Conservation (phyloP, 352 stramenopile species). For the Pythium utonaiense region DNA sequence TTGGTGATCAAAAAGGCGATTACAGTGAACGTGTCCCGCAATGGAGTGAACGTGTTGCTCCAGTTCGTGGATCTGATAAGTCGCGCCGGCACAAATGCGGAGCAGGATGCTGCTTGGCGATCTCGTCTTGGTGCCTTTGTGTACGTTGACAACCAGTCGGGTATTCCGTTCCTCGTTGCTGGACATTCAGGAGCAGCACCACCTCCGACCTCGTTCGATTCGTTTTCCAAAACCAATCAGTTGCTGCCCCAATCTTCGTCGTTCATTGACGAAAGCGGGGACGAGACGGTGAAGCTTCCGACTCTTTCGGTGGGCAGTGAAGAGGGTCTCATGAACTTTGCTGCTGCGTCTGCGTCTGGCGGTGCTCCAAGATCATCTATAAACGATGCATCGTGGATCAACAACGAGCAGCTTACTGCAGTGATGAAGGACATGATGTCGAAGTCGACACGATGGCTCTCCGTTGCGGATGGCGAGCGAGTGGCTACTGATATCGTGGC, state of each 20-base stretch:
- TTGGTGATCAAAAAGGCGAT: constrained; percentile 78
- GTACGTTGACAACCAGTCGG: constrained; percentile 86
- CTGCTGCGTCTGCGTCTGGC: constrained; percentile 22
- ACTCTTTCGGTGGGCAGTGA: constrained; percentile 27
- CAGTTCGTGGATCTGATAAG: constrained; percentile 74
- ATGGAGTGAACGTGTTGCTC: constrained; percentile 79
- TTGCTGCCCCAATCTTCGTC: constrained; percentile 11
- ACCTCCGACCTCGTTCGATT: constrained; percentile 10
- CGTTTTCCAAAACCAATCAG: constrained; percentile 5
- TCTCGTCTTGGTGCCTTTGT: constrained; percentile 74
- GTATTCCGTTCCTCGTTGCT: constrained; percentile 77
- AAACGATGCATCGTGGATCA: constrained; percentile 12
- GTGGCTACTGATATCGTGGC: constrained; percentile 76
- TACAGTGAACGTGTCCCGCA: constrained; percentile 79
- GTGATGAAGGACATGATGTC: constrained; percentile 79
- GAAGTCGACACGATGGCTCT: constrained; percentile 60
- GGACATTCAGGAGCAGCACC: constrained; percentile 10
- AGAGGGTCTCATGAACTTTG: constrained; percentile 14
- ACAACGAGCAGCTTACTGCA: constrained; percentile 57
- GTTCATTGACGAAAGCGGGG: constrained; percentile 15
- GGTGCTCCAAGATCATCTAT: constrained; percentile 33
- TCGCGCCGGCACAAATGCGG: constrained; percentile 39
- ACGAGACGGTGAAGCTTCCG: constrained; percentile 27
- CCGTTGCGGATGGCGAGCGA: constrained; percentile 57
- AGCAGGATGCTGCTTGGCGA: constrained; percentile 29